Evolutionary conservation across 164 flowering plant species (phyloP), one percentile per base, ranked within the genome.

Genomic region (Magnolia changhungtana): DNA sequence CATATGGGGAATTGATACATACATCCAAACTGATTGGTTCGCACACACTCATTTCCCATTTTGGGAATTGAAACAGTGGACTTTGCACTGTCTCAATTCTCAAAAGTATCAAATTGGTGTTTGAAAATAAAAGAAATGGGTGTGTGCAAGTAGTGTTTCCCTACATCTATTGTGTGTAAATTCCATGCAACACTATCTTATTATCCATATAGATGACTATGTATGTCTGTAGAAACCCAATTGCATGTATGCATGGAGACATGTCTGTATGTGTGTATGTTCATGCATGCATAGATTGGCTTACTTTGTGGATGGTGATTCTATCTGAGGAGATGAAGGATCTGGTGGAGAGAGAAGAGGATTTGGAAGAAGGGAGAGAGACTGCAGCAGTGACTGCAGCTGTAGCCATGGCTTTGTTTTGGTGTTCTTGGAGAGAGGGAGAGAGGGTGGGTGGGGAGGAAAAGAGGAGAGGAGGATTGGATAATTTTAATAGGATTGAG

Each of bases 311-410:
- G 78, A 92, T 85, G 83, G 78, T 78, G 82, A 92, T 81, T 80
- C 92, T 86, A 3, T 91, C 95, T 5, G 89, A 72, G 13, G 89
- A 79, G 81, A 83, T 74, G 52, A 89, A 86, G 52, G 89, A 76
- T 81, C 89, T 86, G 72, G 88, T 31, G n/a, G 96, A 73, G 37
- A 91, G 87, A 81, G 93, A 79, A 37, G 90, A 59, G 58, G 96
- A 87, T 67, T 93, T 95, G 67, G 97, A 80, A 21, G 97, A 81
- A 4, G 97, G 92, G 13, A 92, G 84, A 72, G 94, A 85, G 75
- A 89, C 95, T 76, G 96, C 90, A 83, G 97, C 94, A 80, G 89
- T 87, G 7, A 92, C 85, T 75, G 97, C 93, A 84, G 94, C 80
- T 55, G 61, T 55, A 72, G 96, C 94, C 94, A 89, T 90, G 73